These are phyloP conservation scores for Borealophlyctis nickersoniae DNA, from an alignment of 192 early-diverging fungal species.

Conservation along the genomic window DNA sequence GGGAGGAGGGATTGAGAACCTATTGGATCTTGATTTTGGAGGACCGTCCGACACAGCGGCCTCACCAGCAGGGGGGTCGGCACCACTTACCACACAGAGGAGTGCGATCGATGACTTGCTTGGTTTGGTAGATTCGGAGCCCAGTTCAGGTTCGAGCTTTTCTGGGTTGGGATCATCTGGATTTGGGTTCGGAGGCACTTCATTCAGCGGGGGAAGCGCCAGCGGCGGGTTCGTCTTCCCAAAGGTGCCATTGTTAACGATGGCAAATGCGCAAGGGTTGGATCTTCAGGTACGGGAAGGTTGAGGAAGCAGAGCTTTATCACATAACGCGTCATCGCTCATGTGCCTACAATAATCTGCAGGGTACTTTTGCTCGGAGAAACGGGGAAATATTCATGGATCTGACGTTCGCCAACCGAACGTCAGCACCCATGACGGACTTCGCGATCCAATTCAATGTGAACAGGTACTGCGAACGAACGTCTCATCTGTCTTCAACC, in stretches of 20 bases:
- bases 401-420: constrained; percentile 41
- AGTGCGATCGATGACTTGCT: constrained; percentile 46
- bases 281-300: constrained; percentile 26
- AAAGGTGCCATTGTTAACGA: constrained; percentile 28
- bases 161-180: constrained; percentile 7
- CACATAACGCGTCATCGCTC: background rate
- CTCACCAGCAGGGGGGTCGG: constrained; percentile 8
- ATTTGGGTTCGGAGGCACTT: background rate
- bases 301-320: too few relatives aligned
- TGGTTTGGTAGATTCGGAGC: constrained; percentile 35
- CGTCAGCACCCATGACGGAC: constrained; percentile 33
- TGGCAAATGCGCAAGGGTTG: constrained; percentile 33
- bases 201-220: constrained; percentile 2
- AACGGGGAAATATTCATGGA: constrained; percentile 40
- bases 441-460: constrained; percentile 63
- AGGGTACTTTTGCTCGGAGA: constrained; percentile 25
- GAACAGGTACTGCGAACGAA: constrained; percentile 37
- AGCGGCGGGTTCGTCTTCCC: constrained; percentile 14
- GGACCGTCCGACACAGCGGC: constrained; percentile 37
- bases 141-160: background rate
- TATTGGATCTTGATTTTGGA: constrained; percentile 72
- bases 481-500: too few relatives aligned
- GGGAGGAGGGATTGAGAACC: constrained; percentile 59
- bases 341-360: constrained; percentile 9
- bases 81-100: constrained; percentile 2